Conservation (phyloP, 768 basidiomycete genomes). For the Leccinum sublutescens region DNA sequence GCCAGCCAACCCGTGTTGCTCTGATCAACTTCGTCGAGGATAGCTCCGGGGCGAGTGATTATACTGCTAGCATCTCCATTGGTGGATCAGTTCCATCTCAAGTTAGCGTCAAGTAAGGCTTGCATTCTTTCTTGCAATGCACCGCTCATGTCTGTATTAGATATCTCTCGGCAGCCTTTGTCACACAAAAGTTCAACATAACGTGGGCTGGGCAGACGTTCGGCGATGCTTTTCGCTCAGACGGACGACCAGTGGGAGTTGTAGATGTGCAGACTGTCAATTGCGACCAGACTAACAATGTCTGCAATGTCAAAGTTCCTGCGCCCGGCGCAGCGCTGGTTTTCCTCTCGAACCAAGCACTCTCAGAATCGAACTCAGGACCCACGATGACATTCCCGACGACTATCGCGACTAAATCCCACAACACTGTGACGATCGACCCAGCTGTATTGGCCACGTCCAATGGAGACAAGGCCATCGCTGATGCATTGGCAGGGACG, state of each 20-base stretch:
- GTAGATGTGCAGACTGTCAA: conserved; percentile 54
- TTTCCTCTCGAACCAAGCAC: conserved; percentile 52
- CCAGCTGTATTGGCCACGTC: conserved; percentile 55
- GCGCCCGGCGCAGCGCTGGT: conserved; percentile 77
- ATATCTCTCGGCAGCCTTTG: conserved; percentile 55
- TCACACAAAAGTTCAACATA: conserved; percentile 61
- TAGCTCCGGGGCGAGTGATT: too few relatives aligned
- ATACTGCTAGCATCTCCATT: conserved; percentile 43
- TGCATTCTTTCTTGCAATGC: background rate
- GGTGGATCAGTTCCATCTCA: conserved; percentile 44
- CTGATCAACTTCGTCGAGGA: too few relatives aligned
- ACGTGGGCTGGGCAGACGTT: conserved; percentile 80
- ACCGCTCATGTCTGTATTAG: conserved; percentile 28
- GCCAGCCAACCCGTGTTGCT: conserved; percentile 56
- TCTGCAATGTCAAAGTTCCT: conserved; percentile 59
- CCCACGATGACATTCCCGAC: conserved; percentile 52
- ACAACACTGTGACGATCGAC: conserved; percentile 57
- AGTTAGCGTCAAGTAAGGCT: conserved; percentile 53
- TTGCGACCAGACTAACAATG: conserved; percentile 53
- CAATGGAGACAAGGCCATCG: conserved; percentile 51
- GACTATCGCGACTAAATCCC: conserved; percentile 33
- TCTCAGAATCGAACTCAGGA: conserved; percentile 34
- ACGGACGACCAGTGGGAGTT: conserved; percentile 62
- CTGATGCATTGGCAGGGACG: conserved; percentile 13
- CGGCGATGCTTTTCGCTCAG: conserved; percentile 58